phyloP scores from a whole-genome alignment of 2,329 filamentous ascomycete genomes.

The Colletotrichum noveboracense region DNA sequence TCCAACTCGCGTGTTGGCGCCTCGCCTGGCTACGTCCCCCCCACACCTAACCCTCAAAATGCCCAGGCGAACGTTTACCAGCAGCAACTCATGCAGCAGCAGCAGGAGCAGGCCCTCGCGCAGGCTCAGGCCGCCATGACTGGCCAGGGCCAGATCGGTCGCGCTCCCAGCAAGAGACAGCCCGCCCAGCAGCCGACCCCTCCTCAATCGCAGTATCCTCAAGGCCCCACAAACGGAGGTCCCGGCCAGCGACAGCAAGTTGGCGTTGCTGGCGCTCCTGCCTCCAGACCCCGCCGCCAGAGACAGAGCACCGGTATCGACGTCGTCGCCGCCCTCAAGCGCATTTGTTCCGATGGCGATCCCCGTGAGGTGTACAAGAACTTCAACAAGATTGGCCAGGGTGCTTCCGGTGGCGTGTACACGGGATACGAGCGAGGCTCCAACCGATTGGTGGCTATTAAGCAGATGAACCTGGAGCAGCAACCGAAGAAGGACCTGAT shows the following conservation, averaged over 20 bases:
- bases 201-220: constrained; percentile 51
- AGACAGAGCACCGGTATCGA: constrained; percentile 84
- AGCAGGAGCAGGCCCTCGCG: constrained; percentile 85
- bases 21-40: constrained; percentile 51
- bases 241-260: constrained; percentile 40
- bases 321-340: constrained; percentile 80
- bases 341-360: constrained; percentile 90
- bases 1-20: constrained; percentile 69
- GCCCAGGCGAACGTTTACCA: constrained; percentile 58
- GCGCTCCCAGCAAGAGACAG: constrained; percentile 76
- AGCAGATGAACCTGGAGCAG: constrained; percentile 99
- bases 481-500: constrained; percentile 99
- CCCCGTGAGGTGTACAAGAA: constrained; percentile 86
- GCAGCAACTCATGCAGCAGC: constrained; percentile 74
- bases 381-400: constrained; percentile 95
- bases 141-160: constrained; percentile 72
- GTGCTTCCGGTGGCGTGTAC: constrained; percentile 94
- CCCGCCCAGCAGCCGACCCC: constrained; percentile 54
- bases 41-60: constrained; percentile 44
- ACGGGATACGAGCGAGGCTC: constrained; percentile 85
- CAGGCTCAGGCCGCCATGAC: constrained; percentile 80
- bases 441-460: constrained; percentile 93
- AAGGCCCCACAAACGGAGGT: constrained; percentile 31
- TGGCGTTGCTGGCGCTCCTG: constrained; percentile 36
- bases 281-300: constrained; percentile 71